These are phyloP conservation scores for Penicillium simplicissimum DNA, from an alignment of 495 filamentous ascomycete genomes.

Conservation along the genomic window DNA sequence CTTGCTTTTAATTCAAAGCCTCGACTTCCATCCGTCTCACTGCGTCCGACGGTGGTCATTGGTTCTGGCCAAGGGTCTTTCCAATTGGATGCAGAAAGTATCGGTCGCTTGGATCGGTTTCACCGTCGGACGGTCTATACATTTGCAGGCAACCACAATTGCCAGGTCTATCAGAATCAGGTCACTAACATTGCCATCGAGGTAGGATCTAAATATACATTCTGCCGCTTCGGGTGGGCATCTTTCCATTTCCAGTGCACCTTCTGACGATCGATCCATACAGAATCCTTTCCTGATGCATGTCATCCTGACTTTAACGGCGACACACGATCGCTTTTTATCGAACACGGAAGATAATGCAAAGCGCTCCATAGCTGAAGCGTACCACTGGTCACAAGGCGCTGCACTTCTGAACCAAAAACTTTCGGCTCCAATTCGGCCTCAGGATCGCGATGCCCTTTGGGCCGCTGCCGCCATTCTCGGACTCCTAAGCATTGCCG, in stretches of 20 bases:
- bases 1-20: slow-evolving; percentile 12
- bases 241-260: background rate
- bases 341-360: background rate
- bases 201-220: background rate
- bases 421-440: slow-evolving; percentile 27
- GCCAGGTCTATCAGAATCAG: slow-evolving; percentile 17
- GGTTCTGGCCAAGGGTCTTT: slow-evolving; percentile 25
- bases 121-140: slow-evolving; percentile 30
- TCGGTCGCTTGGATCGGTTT: slow-evolving; percentile 33
- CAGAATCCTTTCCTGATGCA: slow-evolving; percentile 48
- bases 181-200: slow-evolving; percentile 15
- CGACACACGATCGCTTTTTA: slow-evolving; percentile 38
- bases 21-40: background rate
- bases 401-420: slow-evolving; percentile 33
- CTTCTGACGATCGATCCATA: background rate
- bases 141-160: slow-evolving; percentile 22
- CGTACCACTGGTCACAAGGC: slow-evolving; percentile 36
- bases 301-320: slow-evolving; percentile 35
- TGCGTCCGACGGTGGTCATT: slow-evolving; percentile 5
- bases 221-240: background rate
- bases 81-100: slow-evolving; percentile 24
- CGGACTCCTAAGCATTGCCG: slow-evolving; percentile 34
- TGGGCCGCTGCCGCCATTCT: slow-evolving; percentile 44
- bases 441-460: slow-evolving; percentile 40
- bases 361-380: slow-evolving; percentile 27